Evolutionary conservation across 441 rosid species (phyloP), one percentile per base, ranked within the genome.

Genomic region (Cnidoscolus chayamansa): DNA sequence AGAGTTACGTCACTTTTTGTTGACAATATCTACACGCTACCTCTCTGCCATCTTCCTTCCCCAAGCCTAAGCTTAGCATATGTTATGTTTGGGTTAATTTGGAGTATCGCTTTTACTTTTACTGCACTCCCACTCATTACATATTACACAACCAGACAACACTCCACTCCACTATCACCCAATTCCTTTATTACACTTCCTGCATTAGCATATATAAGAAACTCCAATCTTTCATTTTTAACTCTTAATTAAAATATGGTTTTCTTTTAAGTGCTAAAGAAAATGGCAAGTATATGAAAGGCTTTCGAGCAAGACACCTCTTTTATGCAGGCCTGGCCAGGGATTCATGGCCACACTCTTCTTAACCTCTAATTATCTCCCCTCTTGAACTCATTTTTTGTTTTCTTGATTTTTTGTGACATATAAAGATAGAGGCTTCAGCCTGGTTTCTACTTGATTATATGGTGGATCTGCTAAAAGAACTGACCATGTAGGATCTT

Each of bases 321-420:
- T 71, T 81, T 78, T 77, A 64, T 43, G 81, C 84, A 81, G 86
- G 71, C 25, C 25, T 25, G 25, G 25, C 72, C 72, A 74, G 65
- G 65, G 79, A 73, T 83, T 86, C 82, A 84, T 83, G 89, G 77
- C 94, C 90, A 25, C 25, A 25, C 82, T 81, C 88, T 82, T 72
- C 63, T 74, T 72, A 68, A 66, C 76, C 75, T 85, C 91, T 35
- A 25, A 25, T 89, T 91, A 87, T 89, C 90, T 84, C 83, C 87
- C 73, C 72, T 72, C 59, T 30, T 60, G 68, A 75, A 32, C 65
- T 48, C 10, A 25, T 2, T 0, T 20, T 16, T 20, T 43, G 1
- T 10, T 37, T 25, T 58, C 10, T 37, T 72, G 32, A 16, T 31
- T 64, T 5, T 25, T 25, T 25, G 25, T 25, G 37, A 25, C 25